phyloP scores from a whole-genome alignment of 257 asterid species.

The Eustoma russellianum region DNA sequence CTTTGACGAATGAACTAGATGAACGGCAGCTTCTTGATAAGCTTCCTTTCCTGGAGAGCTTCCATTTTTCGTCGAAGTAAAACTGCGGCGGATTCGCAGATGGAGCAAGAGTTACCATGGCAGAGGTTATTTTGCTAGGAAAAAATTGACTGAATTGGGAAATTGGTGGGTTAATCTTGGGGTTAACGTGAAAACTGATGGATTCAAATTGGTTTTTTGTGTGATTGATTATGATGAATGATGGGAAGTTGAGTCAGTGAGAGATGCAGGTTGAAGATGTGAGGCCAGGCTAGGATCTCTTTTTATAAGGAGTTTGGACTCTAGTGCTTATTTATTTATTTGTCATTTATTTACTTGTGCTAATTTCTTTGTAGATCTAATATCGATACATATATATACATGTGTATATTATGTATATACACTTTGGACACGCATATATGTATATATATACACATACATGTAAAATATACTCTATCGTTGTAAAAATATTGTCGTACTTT shows the following conservation, averaged over 20 bases:
- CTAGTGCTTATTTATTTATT: too few relatives aligned
- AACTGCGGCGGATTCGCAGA: conserved; percentile 13
- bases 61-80: conserved; percentile 28
- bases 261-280: conserved; percentile 1
- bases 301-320: conserved; percentile 37
- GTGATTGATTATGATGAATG: conserved; percentile 1
- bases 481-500: too few relatives aligned
- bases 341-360: too few relatives aligned
- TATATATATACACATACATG: too few relatives aligned
- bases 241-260: conserved; percentile 15
- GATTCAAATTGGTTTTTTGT: background rate
- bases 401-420: too few relatives aligned
- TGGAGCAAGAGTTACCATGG: conserved; percentile 10
- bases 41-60: conserved; percentile 26
- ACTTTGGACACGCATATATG: too few relatives aligned
- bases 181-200: background rate
- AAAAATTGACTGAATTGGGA: too few relatives aligned
- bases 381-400: too few relatives aligned
- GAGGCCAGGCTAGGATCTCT: conserved; percentile 20
- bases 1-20: conserved; percentile 18
- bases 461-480: too few relatives aligned
- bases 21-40: conserved; percentile 19
- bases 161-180: too few relatives aligned
- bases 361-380: conserved; percentile 11
- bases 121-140: background rate